Base-by-base conservation (phyloP, 495 filamentous ascomycete species). In the Stereocaulon alpinum region DNA sequence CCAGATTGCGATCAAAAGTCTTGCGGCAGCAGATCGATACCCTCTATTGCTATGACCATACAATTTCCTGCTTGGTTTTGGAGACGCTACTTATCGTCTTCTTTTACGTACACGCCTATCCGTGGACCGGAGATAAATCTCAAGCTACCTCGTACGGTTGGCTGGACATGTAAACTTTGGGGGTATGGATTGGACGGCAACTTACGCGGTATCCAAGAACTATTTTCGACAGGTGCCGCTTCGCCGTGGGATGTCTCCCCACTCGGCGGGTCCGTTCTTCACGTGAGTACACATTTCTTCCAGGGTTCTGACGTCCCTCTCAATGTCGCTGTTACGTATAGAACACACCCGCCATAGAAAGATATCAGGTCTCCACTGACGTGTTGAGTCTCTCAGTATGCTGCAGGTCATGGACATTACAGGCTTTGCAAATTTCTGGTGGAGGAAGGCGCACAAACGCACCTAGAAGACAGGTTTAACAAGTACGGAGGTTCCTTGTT, bases 21-120 rank as follows among this genome's bases (percentile, higher is more conserved):
- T 12, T 54, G 51, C 12, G 32, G 17, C n/a, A 54, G 51, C 27
- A 54, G 22, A 40, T 40, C 32, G 20, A 10, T 40, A 24, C 51
- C 51, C 3, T 54, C 51, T 6, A 41, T 54, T 40, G 51, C 51
- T 2, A 40, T 22, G 30, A 54, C 34, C 32, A 40, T 40, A 14
- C 51, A 54, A 15, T 51, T 51, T n/a, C 48, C 27, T 12, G 24
- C 48, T 22, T 51, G 48, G 48, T 51, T 51, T 27, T 32, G n/a
- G 10, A 51, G 30, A 32, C 48, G 48, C 20, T 51, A 30, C 30
- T 27, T 51, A 9, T 51, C 48, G 17, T 30, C 48, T 11, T 51
- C 48, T 30, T 15, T 51, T 17, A 51, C 48, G 22, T 32, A 55
- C 24, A 30, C 24, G 6, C 48, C 48, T 40, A 15, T 15, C 40